phyloP scores from a whole-genome alignment of 2,329 filamentous ascomycete genomes.

The Aspergillus japonicus region DNA sequence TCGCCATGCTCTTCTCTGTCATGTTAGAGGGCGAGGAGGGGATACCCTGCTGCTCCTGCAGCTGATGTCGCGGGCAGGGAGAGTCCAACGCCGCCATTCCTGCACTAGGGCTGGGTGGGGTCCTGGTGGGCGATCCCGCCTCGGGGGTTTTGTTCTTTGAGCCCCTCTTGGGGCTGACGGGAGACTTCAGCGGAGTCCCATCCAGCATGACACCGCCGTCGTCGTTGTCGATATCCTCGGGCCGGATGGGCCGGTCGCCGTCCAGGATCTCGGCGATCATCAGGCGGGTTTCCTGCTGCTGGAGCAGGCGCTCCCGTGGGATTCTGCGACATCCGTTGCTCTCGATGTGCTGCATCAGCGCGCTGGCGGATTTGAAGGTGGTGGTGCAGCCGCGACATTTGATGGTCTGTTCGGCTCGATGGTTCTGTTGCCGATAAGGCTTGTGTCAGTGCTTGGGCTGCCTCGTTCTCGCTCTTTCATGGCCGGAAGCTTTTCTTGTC shows the following conservation, averaged over 20 bases:
- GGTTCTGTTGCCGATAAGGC: slow-evolving; percentile 36
- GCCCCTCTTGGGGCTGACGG: neutral
- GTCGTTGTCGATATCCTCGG: slow-evolving; percentile 3
- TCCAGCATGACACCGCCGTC: neutral
- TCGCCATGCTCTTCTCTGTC: neutral
- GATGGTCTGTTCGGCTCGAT: slow-evolving; percentile 52
- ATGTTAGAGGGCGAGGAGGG: neutral
- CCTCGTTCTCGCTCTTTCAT: too few species aligned
- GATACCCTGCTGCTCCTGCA: neutral
- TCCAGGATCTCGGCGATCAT: slow-evolving; percentile 41
- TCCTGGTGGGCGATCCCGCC: neutral
- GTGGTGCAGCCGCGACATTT: slow-evolving; percentile 49
- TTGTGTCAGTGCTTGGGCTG: too few species aligned
- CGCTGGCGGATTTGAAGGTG: slow-evolving; percentile 49
- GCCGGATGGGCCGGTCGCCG: slow-evolving; percentile 1
- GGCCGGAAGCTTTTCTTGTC: neutral
- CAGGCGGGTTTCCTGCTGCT: slow-evolving; percentile 52
- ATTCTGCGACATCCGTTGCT: slow-evolving; percentile 51
- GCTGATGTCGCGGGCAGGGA: too few species aligned
- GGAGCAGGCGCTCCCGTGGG: slow-evolving; percentile 43
- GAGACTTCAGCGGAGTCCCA: neutral
- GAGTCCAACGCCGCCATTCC: neutral
- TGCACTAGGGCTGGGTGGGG: neutral
- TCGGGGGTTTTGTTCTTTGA: neutral
- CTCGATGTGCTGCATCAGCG: slow-evolving; percentile 57